Conservation (phyloP, 1,284 basidiomycete genomes). For the Marasmius fiardii region DNA sequence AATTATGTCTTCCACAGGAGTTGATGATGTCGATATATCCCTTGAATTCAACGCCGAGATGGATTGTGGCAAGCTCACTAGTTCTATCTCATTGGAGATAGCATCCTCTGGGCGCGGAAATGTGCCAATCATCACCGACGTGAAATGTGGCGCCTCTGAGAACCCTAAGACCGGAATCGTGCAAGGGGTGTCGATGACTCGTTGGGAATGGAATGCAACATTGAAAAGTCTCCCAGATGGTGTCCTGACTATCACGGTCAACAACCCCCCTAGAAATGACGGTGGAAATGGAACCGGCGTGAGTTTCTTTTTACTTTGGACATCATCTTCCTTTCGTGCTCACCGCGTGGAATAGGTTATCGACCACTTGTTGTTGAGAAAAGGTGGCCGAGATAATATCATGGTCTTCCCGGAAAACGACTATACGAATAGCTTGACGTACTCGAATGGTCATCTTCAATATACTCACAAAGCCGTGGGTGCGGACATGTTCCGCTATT, state of each 20-base stretch:
- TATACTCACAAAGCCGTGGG: constrained; percentile 82
- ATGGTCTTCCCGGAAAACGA: constrained; percentile 82
- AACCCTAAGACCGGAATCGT: constrained; percentile 46
- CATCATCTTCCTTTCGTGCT: too few relatives aligned
- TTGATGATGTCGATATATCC: constrained; percentile 59
- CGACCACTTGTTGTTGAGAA: constrained; percentile 79
- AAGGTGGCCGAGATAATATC: constrained; percentile 70
- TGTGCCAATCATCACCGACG: constrained; percentile 48
- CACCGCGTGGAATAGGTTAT: too few relatives aligned
- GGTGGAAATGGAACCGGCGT: constrained; percentile 54
- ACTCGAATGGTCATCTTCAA: constrained; percentile 59
- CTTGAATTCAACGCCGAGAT: constrained; percentile 80
- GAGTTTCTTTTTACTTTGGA: constrained; percentile 26
- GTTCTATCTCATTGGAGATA: constrained; percentile 61
- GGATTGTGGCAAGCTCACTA: constrained; percentile 68
- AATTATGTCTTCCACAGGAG: constrained; percentile 46
- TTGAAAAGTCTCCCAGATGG: constrained; percentile 76
- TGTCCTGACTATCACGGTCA: constrained; percentile 69
- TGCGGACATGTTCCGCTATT: constrained; percentile 86
- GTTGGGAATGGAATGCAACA: constrained; percentile 73
- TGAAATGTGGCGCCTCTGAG: constrained; percentile 43
- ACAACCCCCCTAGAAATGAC: constrained; percentile 45
- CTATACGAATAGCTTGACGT: constrained; percentile 65
- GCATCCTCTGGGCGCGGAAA: constrained; percentile 63
- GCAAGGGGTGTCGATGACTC: constrained; percentile 52